A percentile compares a stretch with the other conserved stretches of the same genome.
Conservation (phyloP, 2,329 filamentous ascomycete species). For the Leptographium radiaticola region DNA sequence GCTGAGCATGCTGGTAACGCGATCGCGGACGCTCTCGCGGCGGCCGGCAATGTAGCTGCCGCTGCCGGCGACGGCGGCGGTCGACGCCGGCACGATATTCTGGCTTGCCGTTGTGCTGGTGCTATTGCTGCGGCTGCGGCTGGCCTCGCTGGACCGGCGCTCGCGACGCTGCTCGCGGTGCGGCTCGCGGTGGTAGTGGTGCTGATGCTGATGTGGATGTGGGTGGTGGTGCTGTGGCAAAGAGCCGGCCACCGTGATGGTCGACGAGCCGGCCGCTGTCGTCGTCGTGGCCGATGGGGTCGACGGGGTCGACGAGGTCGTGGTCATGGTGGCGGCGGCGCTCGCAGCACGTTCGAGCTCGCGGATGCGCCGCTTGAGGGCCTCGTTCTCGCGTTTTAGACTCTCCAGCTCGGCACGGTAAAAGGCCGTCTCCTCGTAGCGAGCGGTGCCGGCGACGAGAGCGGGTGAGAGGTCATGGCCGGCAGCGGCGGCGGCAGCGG, state of each 20-base stretch:
- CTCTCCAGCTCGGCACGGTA: conserved; percentile 47
- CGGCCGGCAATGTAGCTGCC: conserved; percentile 27
- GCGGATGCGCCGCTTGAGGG: conserved; percentile 44
- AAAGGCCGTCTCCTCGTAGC: conserved; percentile 50
- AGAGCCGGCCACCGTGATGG: neutral
- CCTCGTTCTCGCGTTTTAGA: conserved; percentile 52
- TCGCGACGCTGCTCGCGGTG: conserved; percentile 28
- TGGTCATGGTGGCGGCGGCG: conserved; percentile 4
- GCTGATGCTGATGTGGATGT: neutral
- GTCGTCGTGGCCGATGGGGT: neutral
- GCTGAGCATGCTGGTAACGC: conserved; percentile 33
- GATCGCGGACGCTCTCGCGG: conserved; percentile 28
- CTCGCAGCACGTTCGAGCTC: conserved; percentile 40
- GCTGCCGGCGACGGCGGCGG: conserved; percentile 10
- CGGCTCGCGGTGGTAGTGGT: conserved; percentile 26
- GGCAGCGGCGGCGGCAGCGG: too few relatives aligned
- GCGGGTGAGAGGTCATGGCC: conserved; percentile 31
- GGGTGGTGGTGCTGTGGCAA: neutral
- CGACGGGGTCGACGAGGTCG: neutral
- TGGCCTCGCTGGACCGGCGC: conserved; percentile 32
- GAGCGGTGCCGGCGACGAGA: conserved; percentile 40
- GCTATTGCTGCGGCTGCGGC: conserved; percentile 34
- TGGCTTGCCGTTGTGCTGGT: conserved; percentile 39
- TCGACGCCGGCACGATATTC: conserved; percentile 18
- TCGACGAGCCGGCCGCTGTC: neutral